phyloP scores from a whole-genome alignment of 768 basidiomycete species.

The Cystobasidium ongulense region DNA sequence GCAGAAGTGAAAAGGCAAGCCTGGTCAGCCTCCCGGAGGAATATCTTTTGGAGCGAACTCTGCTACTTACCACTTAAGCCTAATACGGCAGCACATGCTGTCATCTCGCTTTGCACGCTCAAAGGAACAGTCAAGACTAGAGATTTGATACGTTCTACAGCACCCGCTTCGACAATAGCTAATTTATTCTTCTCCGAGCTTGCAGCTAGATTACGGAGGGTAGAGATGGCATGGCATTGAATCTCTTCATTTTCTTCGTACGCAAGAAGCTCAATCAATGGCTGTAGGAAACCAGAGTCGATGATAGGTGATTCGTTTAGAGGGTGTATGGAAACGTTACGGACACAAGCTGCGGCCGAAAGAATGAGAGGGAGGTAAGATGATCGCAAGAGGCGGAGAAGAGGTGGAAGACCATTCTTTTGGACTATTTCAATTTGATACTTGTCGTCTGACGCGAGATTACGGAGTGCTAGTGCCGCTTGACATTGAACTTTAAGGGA shows the following conservation, averaged over 20 bases:
- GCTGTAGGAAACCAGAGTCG: slow-evolving; percentile 92
- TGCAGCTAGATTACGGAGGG: slow-evolving; percentile 88
- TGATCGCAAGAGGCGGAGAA: slow-evolving; percentile 88
- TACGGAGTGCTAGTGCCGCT: slow-evolving; percentile 87
- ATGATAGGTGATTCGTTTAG: slow-evolving; percentile 98
- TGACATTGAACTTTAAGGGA: slow-evolving; percentile 99
- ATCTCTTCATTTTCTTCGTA: slow-evolving; percentile 99
- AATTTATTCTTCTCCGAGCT: slow-evolving; percentile 97
- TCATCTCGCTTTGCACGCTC: slow-evolving; percentile 99
- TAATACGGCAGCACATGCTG: slow-evolving; percentile 92
- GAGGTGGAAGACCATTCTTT: slow-evolving; percentile 79
- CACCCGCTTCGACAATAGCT: slow-evolving; percentile 94
- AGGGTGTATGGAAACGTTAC: slow-evolving; percentile 97
- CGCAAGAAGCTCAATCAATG: slow-evolving; percentile 85
- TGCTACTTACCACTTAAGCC: slow-evolving; percentile 73
- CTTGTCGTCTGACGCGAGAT: slow-evolving; percentile 96
- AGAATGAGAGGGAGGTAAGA: slow-evolving; percentile 95
- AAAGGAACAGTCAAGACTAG: slow-evolving; percentile 88
- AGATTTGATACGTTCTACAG: slow-evolving; percentile 92
- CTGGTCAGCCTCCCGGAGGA: not conserved
- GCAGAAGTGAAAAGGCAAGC: not conserved
- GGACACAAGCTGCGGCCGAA: slow-evolving; percentile 94
- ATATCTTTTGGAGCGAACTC: not conserved
- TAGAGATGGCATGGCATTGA: slow-evolving; percentile 97
- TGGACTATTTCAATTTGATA: slow-evolving; percentile 98